Evolutionary conservation across 768 basidiomycete species (phyloP).

Genomic region (Amanita rubescens): DNA sequence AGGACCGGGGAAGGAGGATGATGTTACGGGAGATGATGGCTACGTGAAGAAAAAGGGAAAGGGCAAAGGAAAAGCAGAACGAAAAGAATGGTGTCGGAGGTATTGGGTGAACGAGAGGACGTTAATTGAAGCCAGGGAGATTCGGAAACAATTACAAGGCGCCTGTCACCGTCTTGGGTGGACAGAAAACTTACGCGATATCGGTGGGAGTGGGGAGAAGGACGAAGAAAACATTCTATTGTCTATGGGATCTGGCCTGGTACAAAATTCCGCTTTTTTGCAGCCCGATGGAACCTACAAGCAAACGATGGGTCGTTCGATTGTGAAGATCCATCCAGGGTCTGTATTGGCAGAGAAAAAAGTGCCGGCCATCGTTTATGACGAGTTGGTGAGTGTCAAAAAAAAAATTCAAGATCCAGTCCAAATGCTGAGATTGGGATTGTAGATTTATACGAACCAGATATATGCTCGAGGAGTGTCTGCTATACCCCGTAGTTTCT

Average conservation of each 20-base stretch:
- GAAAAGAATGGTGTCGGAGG: conserved; percentile 63
- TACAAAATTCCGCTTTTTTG: conserved; percentile 77
- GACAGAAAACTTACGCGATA: conserved; percentile 47
- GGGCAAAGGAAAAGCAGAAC: conserved; percentile 1
- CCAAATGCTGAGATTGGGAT: conserved; percentile 1
- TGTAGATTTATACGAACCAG: conserved; percentile 68
- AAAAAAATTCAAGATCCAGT: background rate
- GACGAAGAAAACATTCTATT: conserved; percentile 65
- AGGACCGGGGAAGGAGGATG: conserved; percentile 32
- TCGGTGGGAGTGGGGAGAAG: conserved; percentile 34
- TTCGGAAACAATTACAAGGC: conserved; percentile 68
- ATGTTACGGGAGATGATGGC: background rate
- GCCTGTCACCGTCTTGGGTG: conserved; percentile 45
- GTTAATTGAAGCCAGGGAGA: conserved; percentile 69
- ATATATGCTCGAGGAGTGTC: conserved; percentile 94
- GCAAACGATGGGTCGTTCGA: conserved; percentile 65
- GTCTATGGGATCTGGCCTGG: conserved; percentile 69
- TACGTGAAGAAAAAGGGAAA: conserved; percentile 3
- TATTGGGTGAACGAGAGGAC: conserved; percentile 82
- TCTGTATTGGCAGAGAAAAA: conserved; percentile 79
- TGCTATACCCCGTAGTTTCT: conserved; percentile 53
- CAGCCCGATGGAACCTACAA: conserved; percentile 87
- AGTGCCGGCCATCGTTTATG: conserved; percentile 82
- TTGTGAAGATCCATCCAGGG: conserved; percentile 88
- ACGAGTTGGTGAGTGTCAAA: conserved; percentile 68